Percentiles rank a stretch among this genome's conserved stretches.
Conservation (phyloP, 495 filamentous ascomycete genomes). For the Penicillium pulvis region DNA sequence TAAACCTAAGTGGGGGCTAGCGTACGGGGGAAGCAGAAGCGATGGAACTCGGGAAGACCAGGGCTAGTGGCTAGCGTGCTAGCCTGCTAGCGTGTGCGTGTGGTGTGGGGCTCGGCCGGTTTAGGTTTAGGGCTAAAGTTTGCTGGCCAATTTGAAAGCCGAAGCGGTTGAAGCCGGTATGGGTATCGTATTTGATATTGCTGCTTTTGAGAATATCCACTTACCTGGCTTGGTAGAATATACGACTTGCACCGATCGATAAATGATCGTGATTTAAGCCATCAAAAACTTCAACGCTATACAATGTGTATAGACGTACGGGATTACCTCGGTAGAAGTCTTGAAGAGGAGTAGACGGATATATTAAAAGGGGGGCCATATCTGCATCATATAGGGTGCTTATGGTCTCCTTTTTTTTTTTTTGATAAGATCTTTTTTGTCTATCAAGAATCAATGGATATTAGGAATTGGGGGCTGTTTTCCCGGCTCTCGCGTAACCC, state of each 20-base stretch:
- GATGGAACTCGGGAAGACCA: slow-evolving; percentile 36
- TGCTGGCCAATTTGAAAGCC: slow-evolving; percentile 16
- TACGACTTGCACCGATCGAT: background rate
- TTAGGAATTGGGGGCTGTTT: background rate
- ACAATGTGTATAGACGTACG: background rate
- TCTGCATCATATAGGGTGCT: background rate
- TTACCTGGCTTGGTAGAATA: background rate
- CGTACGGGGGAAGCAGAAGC: slow-evolving; percentile 41
- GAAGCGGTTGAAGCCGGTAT: slow-evolving; percentile 38
- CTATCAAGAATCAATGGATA: background rate
- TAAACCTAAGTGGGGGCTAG: slow-evolving; percentile 37
- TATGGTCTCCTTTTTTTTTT: background rate
- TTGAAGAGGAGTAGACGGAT: background rate
- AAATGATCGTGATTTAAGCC: too few relatives aligned
- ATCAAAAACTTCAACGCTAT: too few relatives aligned
- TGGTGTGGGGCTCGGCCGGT: background rate
- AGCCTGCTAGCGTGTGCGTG: background rate
- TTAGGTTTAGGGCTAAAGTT: slow-evolving; percentile 20
- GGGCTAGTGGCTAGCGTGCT: slow-evolving; percentile 20
- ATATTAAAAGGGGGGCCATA: background rate
- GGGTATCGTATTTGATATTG: background rate
- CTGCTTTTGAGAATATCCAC: background rate
- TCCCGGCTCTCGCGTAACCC: background rate
- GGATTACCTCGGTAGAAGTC: background rate
- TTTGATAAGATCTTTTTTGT: background rate